These are phyloP conservation scores for Scenedesmus sp. DNA, from an alignment of 163 green algal species.

Conservation along the genomic window DNA sequence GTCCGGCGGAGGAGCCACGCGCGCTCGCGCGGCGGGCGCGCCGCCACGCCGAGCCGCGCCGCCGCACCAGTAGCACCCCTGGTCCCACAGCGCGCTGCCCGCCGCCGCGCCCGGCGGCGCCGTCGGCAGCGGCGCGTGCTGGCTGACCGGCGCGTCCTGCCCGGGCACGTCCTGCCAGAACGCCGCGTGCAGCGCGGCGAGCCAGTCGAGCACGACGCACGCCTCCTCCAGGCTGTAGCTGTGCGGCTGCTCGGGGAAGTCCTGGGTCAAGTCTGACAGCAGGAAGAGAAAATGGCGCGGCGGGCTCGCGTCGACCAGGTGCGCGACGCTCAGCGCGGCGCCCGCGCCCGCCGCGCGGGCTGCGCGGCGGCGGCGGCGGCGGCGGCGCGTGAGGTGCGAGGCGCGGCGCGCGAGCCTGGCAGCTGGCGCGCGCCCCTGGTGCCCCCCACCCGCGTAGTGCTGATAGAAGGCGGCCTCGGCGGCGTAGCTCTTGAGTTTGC, in stretches of 20 bases:
- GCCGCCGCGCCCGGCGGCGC: constrained; percentile 1
- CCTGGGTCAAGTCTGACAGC: constrained; percentile 37
- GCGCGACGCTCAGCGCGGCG: not conserved
- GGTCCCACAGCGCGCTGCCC: constrained; percentile 40
- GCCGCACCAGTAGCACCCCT: constrained; percentile 42
- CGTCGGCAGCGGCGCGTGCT: not conserved
- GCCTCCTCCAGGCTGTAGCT: constrained; percentile 47
- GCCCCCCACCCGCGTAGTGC: constrained; percentile 9
- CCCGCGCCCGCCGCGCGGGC: not conserved
- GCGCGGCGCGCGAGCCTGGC: too few relatives aligned
- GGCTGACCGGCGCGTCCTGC: constrained; percentile 8
- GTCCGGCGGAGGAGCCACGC: not conserved
- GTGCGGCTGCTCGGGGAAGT: constrained; percentile 30
- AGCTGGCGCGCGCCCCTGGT: too few relatives aligned
- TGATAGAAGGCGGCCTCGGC: constrained; percentile 49
- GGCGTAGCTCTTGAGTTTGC: constrained; percentile 55
- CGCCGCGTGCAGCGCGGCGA: constrained; percentile 59
- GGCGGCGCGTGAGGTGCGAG: too few relatives aligned
- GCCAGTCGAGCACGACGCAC: constrained; percentile 54
- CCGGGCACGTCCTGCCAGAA: constrained; percentile 50
- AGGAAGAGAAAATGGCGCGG: constrained; percentile 46
- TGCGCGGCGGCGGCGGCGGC: too few relatives aligned
- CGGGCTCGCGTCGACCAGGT: constrained; percentile 27
- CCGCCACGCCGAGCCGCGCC: not conserved
- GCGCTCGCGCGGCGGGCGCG: not conserved